A percentile compares a stretch with the other conserved stretches of the same genome.
phyloP scores from a whole-genome alignment of 2,329 filamentous ascomycete genomes.

The Exophiala calicioides region DNA sequence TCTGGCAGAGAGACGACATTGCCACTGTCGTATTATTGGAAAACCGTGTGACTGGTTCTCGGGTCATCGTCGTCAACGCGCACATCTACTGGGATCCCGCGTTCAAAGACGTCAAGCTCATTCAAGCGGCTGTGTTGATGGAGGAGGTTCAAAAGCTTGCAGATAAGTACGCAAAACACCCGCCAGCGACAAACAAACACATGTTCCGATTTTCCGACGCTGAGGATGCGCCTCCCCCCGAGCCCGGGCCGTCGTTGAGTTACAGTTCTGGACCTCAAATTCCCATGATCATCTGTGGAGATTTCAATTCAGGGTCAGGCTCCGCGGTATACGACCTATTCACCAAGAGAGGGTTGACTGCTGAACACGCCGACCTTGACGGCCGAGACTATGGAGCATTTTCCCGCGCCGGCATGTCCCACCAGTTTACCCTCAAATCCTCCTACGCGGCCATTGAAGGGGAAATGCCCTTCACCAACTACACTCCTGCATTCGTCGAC shows the following conservation, averaged over 20 bases:
- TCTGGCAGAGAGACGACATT: slow-evolving; percentile 98
- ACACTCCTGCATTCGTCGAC: slow-evolving; percentile 87
- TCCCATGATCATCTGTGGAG: slow-evolving; percentile 86
- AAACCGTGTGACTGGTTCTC: slow-evolving; percentile 83
- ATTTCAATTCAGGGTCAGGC: slow-evolving; percentile 87
- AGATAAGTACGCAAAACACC: slow-evolving; percentile 78
- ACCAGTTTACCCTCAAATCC: slow-evolving; percentile 91
- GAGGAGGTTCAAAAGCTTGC: slow-evolving; percentile 84
- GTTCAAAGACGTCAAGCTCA: slow-evolving; percentile 90
- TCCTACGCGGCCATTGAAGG: slow-evolving; percentile 77
- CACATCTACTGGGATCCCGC: slow-evolving; percentile 94
- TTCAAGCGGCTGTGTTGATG: slow-evolving; percentile 94
- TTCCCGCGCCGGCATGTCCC: slow-evolving; percentile 85
- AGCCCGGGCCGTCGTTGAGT: slow-evolving; percentile 78
- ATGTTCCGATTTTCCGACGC: slow-evolving; percentile 54
- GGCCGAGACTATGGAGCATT: slow-evolving; percentile 89
- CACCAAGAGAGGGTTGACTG: slow-evolving; percentile 73
- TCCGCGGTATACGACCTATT: slow-evolving; percentile 92
- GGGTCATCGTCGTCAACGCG: slow-evolving; percentile 88
- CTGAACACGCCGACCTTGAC: slow-evolving; percentile 76
- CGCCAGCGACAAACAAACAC: slow-evolving; percentile 77
- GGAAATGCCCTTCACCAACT: slow-evolving; percentile 92
- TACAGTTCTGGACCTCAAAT: slow-evolving; percentile 86
- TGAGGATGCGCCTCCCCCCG: slow-evolving; percentile 57
- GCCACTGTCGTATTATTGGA: slow-evolving; percentile 90